Evolutionary conservation across 768 basidiomycete species (phyloP).

Genomic region (Jaapia argillacea): DNA sequence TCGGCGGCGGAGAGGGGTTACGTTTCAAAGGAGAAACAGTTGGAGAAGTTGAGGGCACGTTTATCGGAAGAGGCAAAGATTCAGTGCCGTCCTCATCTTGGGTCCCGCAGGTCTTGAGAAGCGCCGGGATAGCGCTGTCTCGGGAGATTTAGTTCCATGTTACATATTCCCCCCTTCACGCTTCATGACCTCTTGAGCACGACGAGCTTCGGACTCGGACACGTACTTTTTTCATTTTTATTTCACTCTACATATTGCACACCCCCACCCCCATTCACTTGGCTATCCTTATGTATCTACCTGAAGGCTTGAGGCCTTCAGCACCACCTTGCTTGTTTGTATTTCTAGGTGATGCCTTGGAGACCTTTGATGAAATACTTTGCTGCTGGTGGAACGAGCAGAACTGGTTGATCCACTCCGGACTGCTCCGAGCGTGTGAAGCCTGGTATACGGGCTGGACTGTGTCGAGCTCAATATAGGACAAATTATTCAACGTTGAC

Average conservation of each 20-base stretch:
- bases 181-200: background rate
- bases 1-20: slow-evolving; percentile 18
- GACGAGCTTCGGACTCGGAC: background rate
- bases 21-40: slow-evolving; percentile 56
- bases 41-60: slow-evolving; percentile 49
- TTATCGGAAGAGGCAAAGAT: slow-evolving; percentile 28
- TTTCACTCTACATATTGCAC: background rate
- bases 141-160: background rate
- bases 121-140: background rate
- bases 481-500: no score
- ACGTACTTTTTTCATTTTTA: background rate
- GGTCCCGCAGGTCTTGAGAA: background rate
- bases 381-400: background rate
- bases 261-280: background rate
- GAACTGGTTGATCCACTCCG: background rate
- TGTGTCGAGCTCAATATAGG: no score
- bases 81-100: background rate
- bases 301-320: no score
- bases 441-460: background rate
- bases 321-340: no score
- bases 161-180: background rate
- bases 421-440: background rate
- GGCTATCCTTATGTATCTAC: no score
- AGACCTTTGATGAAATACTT: no score
- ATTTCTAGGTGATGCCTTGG: no score